Base-by-base conservation (phyloP, 345 rosid species). In the Lagerstroemia speciosa region DNA sequence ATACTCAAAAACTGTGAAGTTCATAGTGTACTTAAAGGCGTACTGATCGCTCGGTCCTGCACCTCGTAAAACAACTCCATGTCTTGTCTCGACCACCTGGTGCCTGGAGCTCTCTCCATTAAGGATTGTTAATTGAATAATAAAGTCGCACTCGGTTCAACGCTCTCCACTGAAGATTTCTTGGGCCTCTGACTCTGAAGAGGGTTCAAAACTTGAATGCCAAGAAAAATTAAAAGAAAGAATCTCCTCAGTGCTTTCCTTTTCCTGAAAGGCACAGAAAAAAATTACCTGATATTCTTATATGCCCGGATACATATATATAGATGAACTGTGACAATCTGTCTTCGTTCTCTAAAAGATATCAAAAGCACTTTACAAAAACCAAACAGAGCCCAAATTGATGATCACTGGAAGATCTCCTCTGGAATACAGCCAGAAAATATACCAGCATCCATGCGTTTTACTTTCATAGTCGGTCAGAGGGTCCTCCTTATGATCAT, bases 51-150 rank as follows among this genome's bases (percentile, higher is more conserved):
- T 58, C 63, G 29, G 34, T 34, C 63, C 10, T 19, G 4, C 73
- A 88, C 97, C 93, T 85, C 87, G 64, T 90, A 90, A 77, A 90
- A 93, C 77, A 84, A 77, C 65, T 88, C 87, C 7, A 96, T 90
- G 46, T 90, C 97, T 76, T 81, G 79, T 63, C 86, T 93, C 58
- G 97, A 84, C 98, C 98, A 93, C 78, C 89, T 79, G 70, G 69
- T 61, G 38, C 77, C 82, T 20, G 86, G 77, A 64, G 85, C 76
- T 79, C 78, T 86, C 65, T 86, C 78, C 97, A 89, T 88, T 69
- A 74, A 86, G 45, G 96, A 80, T 53, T 90, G 96, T 65, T 82
- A 75, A 73, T 93, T 93, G 64, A 85, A 84, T 27, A n/a, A n/a
- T n/a, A 75, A 81, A 62, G 68, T 26, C 22, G 27, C 38, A 50